A percentile compares a stretch with the other conserved stretches of the same genome.
phyloP scores from a whole-genome alignment of 2,329 filamentous ascomycete species.

The Fusarium heterosporum region DNA sequence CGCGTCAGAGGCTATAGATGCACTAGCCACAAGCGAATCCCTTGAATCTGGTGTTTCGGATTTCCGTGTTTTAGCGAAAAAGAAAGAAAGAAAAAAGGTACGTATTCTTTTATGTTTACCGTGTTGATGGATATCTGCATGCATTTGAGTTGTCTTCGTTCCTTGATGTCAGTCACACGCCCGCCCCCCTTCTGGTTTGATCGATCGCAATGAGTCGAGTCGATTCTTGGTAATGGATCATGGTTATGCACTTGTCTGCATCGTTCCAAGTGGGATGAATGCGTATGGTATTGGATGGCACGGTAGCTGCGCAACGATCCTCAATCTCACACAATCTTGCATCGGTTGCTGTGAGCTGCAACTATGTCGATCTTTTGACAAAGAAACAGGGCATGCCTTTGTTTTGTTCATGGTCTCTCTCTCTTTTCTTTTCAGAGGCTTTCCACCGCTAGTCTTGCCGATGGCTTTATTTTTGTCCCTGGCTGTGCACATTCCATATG shows the following conservation, averaged over 20 bases:
- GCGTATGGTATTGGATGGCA: not conserved
- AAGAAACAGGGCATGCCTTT: constrained; percentile 17
- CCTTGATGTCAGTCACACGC: constrained; percentile 19
- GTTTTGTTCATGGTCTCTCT: constrained; percentile 13
- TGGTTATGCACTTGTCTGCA: constrained; percentile 10
- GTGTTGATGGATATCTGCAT: constrained; percentile 12
- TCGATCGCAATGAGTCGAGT: constrained; percentile 2
- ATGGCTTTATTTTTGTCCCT: not conserved
- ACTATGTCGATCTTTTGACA: constrained; percentile 18
- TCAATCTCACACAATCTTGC: constrained; percentile 27
- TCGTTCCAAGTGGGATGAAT: constrained; percentile 27
- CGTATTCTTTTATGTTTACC: constrained; percentile 24
- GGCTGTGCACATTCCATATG: constrained; percentile 4
- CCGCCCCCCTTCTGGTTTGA: constrained; percentile 3
- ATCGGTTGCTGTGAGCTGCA: constrained; percentile 24
- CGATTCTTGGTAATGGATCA: constrained; percentile 20
- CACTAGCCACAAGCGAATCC: constrained; percentile 34
- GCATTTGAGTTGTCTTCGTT: constrained; percentile 6
- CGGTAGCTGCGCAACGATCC: not conserved
- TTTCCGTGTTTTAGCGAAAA: constrained; percentile 35
- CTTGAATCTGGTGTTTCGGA: constrained; percentile 39
- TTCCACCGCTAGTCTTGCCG: constrained; percentile 19
- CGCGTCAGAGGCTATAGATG: constrained; percentile 33
- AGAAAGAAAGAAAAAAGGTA: constrained; percentile 22
- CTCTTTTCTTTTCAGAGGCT: constrained; percentile 14